Evolutionary conservation across 2,329 filamentous ascomycete species (phyloP).

Genomic region (Fusarium sp.): DNA sequence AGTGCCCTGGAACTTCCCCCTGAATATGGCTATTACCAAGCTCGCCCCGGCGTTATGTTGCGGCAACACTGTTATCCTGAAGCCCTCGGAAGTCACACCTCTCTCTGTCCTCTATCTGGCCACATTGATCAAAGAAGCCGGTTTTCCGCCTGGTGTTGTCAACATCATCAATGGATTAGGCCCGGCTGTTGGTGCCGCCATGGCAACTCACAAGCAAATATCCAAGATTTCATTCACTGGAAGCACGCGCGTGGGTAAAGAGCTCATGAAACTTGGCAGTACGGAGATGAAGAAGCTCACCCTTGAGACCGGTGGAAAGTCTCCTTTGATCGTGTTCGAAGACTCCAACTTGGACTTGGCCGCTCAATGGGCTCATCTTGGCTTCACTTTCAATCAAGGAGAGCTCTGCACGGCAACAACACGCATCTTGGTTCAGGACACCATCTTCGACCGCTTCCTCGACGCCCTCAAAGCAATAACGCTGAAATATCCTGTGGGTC

Average conservation of each 20-base stretch:
- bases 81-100: background rate
- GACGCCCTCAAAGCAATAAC: background rate
- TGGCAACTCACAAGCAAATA: background rate
- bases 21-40: background rate
- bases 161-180: background rate
- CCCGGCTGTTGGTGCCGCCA: background rate
- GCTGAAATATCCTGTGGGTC: background rate
- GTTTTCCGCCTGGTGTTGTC: background rate
- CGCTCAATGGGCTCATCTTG: background rate
- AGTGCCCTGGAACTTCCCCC: background rate
- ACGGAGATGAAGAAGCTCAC: background rate
- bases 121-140: background rate
- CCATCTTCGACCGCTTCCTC: conserved; percentile 1
- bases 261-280: background rate
- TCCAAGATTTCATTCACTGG: background rate
- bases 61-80: background rate
- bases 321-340: background rate
- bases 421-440: background rate
- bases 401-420: background rate
- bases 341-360: background rate
- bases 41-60: background rate
- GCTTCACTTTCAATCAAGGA: conserved; percentile 3
- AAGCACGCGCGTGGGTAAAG: background rate
- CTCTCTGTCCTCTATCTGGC: background rate
- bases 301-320: background rate